A percentile compares a stretch with the other conserved stretches of the same genome.
Conservation (phyloP, 257 asterid species). For the Solanum chilense region DNA sequence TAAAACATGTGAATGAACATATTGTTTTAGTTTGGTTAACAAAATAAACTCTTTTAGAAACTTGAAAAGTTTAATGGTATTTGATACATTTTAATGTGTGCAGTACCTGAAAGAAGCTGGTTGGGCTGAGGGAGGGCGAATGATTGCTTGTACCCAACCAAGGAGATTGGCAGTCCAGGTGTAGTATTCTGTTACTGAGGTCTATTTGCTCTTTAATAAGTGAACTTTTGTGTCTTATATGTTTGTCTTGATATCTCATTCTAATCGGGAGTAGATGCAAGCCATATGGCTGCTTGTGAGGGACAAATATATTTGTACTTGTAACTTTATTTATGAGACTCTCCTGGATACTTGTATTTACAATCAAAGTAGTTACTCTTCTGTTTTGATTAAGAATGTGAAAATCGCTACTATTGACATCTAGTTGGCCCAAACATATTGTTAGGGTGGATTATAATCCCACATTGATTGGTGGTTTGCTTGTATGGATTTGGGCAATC, state of each 20-base stretch:
- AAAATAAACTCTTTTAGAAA: background rate
- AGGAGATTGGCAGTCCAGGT: slow-evolving; percentile 99
- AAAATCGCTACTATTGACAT: background rate
- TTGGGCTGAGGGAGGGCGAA: slow-evolving; percentile 91
- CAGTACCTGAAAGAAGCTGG: slow-evolving; percentile 91
- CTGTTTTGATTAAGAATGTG: background rate
- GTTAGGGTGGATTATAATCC: background rate
- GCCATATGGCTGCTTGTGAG: background rate
- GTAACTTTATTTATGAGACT: background rate
- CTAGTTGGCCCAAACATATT: background rate
- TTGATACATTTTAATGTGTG: slow-evolving; percentile 1
- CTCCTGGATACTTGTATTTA: background rate
- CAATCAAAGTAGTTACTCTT: background rate
- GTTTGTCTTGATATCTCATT: background rate
- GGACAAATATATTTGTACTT: background rate
- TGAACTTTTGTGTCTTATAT: background rate
- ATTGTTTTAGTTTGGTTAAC: background rate
- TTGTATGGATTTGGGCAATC: background rate
- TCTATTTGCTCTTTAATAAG: background rate
- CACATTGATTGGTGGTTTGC: background rate
- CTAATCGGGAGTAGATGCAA: background rate
- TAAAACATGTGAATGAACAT: background rate
- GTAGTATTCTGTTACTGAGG: background rate
- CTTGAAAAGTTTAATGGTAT: background rate
- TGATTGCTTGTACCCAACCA: slow-evolving; percentile 94